Conservation (phyloP, 441 rosid genomes). For the Macaranga tanarius region DNA sequence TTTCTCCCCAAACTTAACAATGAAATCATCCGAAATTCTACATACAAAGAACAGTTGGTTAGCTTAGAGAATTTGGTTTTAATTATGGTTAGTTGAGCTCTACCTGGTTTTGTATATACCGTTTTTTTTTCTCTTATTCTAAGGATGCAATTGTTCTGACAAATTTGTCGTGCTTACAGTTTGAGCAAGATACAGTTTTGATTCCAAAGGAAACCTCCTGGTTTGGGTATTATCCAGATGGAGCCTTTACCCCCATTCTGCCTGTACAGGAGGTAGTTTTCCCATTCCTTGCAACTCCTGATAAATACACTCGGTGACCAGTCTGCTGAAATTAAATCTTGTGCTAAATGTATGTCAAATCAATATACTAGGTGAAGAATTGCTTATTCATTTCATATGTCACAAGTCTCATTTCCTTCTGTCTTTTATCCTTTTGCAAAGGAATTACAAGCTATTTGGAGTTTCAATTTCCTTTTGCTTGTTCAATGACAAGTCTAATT, state of each 20-base stretch:
- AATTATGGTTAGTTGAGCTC: constrained; percentile 51
- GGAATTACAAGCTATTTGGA: not conserved
- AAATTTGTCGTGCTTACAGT: constrained; percentile 43
- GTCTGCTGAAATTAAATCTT: not conserved
- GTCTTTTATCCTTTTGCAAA: not conserved
- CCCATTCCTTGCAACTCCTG: not conserved
- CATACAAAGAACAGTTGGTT: constrained; percentile 67
- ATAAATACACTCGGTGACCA: not conserved
- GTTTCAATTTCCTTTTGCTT: not conserved
- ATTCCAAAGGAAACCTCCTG: constrained; percentile 81
- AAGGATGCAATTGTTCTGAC: constrained; percentile 6
- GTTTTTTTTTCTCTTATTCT: not conserved
- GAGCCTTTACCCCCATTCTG: constrained; percentile 50
- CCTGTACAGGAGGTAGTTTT: constrained; percentile 51
- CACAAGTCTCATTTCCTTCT: constrained; percentile 2
- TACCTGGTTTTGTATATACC: not conserved
- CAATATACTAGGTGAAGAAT: not conserved
- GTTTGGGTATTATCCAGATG: constrained; percentile 85
- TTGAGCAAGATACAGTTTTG: constrained; percentile 70
- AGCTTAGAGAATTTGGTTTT: constrained; percentile 74
- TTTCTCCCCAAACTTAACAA: constrained; percentile 89
- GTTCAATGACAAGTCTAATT: not conserved
- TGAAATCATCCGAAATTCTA: constrained; percentile 60
- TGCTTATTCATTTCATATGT: not conserved
- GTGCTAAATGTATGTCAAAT: not conserved